phyloP scores from a whole-genome alignment of 208 protist genomes.

The Trypanosoma platydactyli region DNA sequence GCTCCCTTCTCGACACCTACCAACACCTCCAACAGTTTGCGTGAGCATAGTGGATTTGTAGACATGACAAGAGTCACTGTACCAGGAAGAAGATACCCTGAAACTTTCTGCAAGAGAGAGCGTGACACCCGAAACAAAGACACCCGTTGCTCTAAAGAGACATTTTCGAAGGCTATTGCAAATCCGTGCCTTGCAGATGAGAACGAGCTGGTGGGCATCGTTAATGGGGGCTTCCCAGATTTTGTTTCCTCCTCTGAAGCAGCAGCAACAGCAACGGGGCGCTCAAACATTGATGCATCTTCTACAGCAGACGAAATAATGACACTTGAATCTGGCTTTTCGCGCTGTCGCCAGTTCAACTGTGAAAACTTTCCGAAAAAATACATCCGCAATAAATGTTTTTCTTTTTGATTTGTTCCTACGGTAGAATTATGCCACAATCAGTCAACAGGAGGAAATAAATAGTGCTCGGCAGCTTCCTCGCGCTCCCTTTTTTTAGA shows the following conservation, averaged over 20 bases:
- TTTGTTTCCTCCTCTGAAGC: too few relatives aligned
- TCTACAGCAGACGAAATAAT: background rate
- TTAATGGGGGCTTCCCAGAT: background rate
- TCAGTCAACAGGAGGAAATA: too few relatives aligned
- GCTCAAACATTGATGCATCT: background rate
- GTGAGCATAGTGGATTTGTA: slow-evolving; percentile 3
- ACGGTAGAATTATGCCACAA: too few relatives aligned
- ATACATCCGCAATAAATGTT: too few relatives aligned
- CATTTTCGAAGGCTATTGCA: slow-evolving; percentile 20
- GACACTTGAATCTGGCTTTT: too few relatives aligned
- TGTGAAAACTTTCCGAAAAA: too few relatives aligned
- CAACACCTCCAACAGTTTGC: slow-evolving; percentile 26
- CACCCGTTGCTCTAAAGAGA: slow-evolving; percentile 3
- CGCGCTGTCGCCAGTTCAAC: too few relatives aligned
- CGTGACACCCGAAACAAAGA: slow-evolving; percentile 12
- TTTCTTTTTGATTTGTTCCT: too few relatives aligned
- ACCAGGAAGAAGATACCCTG: slow-evolving; percentile 19
- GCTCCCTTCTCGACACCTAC: slow-evolving; percentile 27
- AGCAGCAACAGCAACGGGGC: background rate
- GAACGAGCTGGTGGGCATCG: background rate
- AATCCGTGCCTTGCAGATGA: slow-evolving; percentile 4
- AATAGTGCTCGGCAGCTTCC: too few relatives aligned
- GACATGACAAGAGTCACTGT: slow-evolving; percentile 9
- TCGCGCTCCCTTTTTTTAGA: too few relatives aligned
- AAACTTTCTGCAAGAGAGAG: slow-evolving; percentile 11